Conservation (phyloP, 345 rosid species). For the Triadica sebifera region DNA sequence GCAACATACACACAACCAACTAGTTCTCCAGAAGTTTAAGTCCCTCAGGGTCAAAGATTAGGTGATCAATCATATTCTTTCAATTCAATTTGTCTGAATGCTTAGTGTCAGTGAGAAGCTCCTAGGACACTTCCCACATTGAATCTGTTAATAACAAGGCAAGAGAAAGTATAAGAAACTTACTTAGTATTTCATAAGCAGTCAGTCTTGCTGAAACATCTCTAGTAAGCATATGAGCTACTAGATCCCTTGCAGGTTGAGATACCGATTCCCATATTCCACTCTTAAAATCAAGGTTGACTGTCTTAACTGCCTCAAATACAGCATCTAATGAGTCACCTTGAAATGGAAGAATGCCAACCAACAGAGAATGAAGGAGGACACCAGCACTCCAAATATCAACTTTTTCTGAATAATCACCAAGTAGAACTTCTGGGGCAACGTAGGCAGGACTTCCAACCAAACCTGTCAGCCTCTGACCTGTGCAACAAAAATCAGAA, state of each 20-base stretch:
- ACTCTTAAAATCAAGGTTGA: constrained; percentile 15
- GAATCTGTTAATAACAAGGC: neutral
- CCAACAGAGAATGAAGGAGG: constrained; percentile 17
- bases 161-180: neutral
- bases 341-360: constrained; percentile 19
- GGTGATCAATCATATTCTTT: neutral
- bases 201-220: constrained; percentile 20
- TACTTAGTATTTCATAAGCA: constrained; percentile 17
- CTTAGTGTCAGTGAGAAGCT: neutral
- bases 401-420: constrained; percentile 19
- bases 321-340: constrained; percentile 18
- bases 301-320: constrained; percentile 17
- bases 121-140: neutral
- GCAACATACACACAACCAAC: neutral
- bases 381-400: constrained; percentile 26
- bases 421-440: constrained; percentile 17
- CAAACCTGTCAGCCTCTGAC: constrained; percentile 16
- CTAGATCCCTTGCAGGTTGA: constrained; percentile 15
- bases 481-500: neutral
- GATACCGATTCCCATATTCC: constrained; percentile 17
- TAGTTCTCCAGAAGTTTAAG: neutral
- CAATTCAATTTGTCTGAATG: neutral
- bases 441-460: constrained; percentile 22
- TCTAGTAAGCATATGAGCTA: constrained; percentile 9
- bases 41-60: neutral